Percentiles rank a stretch among this genome's conserved stretches.
phyloP scores from a whole-genome alignment of 106 monocot species.

The Allium sativum region DNA sequence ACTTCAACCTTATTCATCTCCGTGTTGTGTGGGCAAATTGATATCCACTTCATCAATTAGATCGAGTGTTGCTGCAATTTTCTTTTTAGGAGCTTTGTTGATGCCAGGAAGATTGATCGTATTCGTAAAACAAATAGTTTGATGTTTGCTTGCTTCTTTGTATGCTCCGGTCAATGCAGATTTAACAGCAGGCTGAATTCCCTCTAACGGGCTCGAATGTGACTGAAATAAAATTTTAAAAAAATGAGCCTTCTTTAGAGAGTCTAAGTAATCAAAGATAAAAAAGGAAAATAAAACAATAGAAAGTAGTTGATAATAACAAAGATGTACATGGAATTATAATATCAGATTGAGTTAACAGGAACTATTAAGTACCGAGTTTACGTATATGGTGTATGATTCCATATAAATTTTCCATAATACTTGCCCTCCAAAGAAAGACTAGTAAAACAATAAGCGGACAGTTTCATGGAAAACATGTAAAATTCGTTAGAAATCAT shows the following conservation, averaged over 20 bases:
- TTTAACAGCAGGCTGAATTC: constrained; percentile 73
- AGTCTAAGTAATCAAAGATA: too few species aligned
- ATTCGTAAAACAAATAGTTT: constrained; percentile 63
- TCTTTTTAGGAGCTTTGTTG: constrained; percentile 82
- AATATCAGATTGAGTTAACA: background rate
- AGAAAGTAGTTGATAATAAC: background rate
- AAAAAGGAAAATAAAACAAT: background rate
- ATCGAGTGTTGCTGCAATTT: constrained; percentile 82
- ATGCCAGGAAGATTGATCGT: constrained; percentile 67
- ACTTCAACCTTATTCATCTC: constrained; percentile 22
- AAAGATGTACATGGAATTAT: background rate
- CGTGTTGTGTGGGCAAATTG: constrained; percentile 44
- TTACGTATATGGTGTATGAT: too few species aligned
- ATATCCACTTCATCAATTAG: constrained; percentile 62
- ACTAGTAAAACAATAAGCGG: background rate
- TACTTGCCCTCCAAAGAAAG: background rate
- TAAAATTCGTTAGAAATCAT: too few species aligned
- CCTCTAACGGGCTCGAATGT: constrained; percentile 75
- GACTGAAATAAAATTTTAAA: constrained; percentile 44
- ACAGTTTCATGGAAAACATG: too few species aligned
- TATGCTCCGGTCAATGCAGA: constrained; percentile 84
- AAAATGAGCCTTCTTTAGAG: background rate
- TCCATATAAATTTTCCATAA: background rate
- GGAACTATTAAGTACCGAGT: too few species aligned
- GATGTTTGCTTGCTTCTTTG: constrained; percentile 61